Evolutionary conservation across 768 basidiomycete genomes (phyloP).

Genomic region (Hemileccinum rubropunctum): DNA sequence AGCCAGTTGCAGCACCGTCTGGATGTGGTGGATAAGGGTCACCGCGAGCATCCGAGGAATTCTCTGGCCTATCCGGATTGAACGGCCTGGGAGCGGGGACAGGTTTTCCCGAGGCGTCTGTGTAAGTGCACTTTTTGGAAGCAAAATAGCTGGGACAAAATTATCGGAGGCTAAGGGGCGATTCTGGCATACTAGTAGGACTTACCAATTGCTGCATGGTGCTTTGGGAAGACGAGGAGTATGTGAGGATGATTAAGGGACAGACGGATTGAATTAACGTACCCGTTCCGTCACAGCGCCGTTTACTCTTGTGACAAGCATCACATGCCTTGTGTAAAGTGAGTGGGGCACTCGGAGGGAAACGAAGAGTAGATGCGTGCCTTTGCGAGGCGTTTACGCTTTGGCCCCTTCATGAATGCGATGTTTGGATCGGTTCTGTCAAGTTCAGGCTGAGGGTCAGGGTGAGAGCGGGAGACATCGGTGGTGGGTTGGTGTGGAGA

Average conservation of each 20-base stretch:
- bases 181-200: conserved; percentile 5
- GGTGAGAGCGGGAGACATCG: conserved; percentile 20
- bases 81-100: conserved; percentile 67
- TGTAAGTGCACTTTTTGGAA: conserved; percentile 78
- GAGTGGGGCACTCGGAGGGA: conserved; percentile 1
- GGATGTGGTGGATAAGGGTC: conserved; percentile 16
- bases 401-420: conserved; percentile 51
- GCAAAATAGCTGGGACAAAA: conserved; percentile 64
- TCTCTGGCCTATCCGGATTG: conserved; percentile 39
- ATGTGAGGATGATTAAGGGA: conserved; percentile 6
- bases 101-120: conserved; percentile 73
- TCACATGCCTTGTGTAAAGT: conserved; percentile 58
- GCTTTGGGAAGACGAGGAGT: conserved; percentile 38
- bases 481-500: conserved; percentile 18
- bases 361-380: conserved; percentile 24
- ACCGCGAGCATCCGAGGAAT: conserved; percentile 25
- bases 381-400: conserved; percentile 54
- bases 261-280: conserved; percentile 23
- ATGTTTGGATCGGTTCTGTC: conserved; percentile 33
- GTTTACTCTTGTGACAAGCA: conserved; percentile 82
- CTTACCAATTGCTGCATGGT: conserved; percentile 79
- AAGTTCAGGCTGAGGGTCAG: conserved; percentile 19
- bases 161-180: conserved; percentile 2
- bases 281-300: conserved; percentile 82
- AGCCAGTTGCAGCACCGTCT: conserved; percentile 11